These are phyloP conservation scores for Saccharomycopsis babjevae DNA, from an alignment of 805 yeast genomes.

Conservation along the genomic window DNA sequence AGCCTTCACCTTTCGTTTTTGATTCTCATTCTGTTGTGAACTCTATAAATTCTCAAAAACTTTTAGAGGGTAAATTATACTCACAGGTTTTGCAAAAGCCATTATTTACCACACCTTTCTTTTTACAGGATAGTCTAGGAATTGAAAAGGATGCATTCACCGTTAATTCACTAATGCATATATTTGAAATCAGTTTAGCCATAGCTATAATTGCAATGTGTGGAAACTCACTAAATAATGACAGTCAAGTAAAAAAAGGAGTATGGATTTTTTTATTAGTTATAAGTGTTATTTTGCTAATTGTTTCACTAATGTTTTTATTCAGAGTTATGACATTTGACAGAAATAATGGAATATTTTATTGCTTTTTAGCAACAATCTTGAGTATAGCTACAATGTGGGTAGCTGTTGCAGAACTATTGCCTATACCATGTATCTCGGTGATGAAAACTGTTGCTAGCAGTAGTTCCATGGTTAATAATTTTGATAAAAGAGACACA, in stretches of 20 bases:
- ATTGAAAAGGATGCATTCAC: conserved; percentile 10
- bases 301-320: conserved; percentile 29
- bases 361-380: conserved; percentile 28
- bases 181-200: conserved; percentile 13
- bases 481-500: neutral
- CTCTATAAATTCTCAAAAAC: conserved; percentile 4
- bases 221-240: conserved; percentile 20
- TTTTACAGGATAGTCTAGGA: conserved; percentile 14
- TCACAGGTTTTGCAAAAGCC: conserved; percentile 13
- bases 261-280: conserved; percentile 32
- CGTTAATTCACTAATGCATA: conserved; percentile 15
- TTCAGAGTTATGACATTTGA: conserved; percentile 31
- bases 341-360: conserved; percentile 32
- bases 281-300: conserved; percentile 27
- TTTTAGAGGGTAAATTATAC: conserved; percentile 13
- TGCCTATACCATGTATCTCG: conserved; percentile 12
- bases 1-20: neutral
- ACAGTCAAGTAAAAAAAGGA: conserved; percentile 21
- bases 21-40: neutral
- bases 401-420: conserved; percentile 15
- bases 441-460: neutral
- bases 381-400: conserved; percentile 30
- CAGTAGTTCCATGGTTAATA: neutral
- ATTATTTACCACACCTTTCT: conserved; percentile 11
- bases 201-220: conserved; percentile 12